Evolutionary conservation across 768 basidiomycete genomes (phyloP).

Genomic region (Xerocomellus intermedius): DNA sequence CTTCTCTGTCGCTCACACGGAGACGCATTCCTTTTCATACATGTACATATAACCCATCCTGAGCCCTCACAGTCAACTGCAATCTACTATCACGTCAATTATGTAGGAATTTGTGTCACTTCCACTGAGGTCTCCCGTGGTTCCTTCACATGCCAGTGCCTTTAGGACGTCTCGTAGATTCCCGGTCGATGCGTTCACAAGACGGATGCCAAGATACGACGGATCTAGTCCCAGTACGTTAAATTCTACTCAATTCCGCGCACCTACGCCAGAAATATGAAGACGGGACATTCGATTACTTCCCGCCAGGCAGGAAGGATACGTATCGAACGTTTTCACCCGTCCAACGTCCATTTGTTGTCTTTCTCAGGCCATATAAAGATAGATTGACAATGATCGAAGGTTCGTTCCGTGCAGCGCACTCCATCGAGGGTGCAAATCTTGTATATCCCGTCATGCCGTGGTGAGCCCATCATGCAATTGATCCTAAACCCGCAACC

Average conservation of each 20-base stretch:
- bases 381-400: conserved; percentile 12
- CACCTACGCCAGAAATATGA: background rate
- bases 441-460: conserved; percentile 2
- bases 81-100: conserved; percentile 23
- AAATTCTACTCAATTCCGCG: background rate
- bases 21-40: background rate
- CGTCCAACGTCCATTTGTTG: conserved; percentile 9
- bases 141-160: conserved; percentile 44
- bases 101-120: conserved; percentile 40
- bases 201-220: conserved; percentile 34
- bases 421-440: conserved; percentile 10
- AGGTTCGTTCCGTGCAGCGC: background rate
- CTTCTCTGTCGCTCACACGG: conserved; percentile 19
- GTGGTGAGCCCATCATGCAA: background rate
- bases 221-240: conserved; percentile 45
- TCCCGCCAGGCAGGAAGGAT: background rate
- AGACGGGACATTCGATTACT: background rate
- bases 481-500: background rate
- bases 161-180: conserved; percentile 26
- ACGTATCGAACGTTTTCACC: background rate
- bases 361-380: conserved; percentile 7
- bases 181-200: conserved; percentile 9
- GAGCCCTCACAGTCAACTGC: background rate
- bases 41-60: background rate
- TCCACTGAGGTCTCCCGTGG: conserved; percentile 41